phyloP scores from a whole-genome alignment of 768 basidiomycete genomes.

The Auriculariales sp. region DNA sequence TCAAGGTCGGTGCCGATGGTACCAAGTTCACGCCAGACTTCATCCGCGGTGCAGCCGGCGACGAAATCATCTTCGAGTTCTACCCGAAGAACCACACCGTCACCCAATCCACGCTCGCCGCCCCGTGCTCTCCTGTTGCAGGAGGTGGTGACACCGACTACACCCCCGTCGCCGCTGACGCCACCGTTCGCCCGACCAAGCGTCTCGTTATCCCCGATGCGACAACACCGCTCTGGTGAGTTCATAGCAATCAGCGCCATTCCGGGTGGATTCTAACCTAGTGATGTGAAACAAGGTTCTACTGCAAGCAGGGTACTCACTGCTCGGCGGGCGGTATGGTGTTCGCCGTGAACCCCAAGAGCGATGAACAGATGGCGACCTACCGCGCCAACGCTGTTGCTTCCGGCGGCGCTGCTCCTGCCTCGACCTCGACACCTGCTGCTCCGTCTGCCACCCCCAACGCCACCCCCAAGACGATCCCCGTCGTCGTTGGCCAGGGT shows the following conservation, averaged over 20 bases:
- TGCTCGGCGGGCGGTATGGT: constrained; percentile 49
- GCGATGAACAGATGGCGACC: constrained; percentile 25
- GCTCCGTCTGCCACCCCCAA: constrained; percentile 8
- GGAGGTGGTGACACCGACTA: constrained; percentile 27
- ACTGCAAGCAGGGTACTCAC: constrained; percentile 40
- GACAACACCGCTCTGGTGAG: not conserved
- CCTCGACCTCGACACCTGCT: constrained; percentile 8
- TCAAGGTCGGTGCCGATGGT: not conserved
- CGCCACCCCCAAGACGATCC: not conserved
- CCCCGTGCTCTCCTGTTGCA: constrained; percentile 24
- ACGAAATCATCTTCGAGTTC: not conserved
- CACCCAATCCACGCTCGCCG: constrained; percentile 22
- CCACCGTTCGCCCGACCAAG: constrained; percentile 35
- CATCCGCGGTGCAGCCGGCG: not conserved
- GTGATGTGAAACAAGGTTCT: constrained; percentile 18
- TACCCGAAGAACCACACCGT: constrained; percentile 10
- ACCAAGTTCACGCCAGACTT: not conserved
- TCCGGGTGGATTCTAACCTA: not conserved
- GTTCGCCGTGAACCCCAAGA: constrained; percentile 47
- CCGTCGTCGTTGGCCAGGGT: not conserved
- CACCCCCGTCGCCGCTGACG: constrained; percentile 31
- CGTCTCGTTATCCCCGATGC: constrained; percentile 39
- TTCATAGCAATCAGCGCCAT: not conserved
- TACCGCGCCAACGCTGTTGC: constrained; percentile 35
- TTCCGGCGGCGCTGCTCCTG: constrained; percentile 8